These are phyloP conservation scores for Wickerhamiella kazuoi DNA, from an alignment of 805 yeast genomes.

Conservation along the genomic window DNA sequence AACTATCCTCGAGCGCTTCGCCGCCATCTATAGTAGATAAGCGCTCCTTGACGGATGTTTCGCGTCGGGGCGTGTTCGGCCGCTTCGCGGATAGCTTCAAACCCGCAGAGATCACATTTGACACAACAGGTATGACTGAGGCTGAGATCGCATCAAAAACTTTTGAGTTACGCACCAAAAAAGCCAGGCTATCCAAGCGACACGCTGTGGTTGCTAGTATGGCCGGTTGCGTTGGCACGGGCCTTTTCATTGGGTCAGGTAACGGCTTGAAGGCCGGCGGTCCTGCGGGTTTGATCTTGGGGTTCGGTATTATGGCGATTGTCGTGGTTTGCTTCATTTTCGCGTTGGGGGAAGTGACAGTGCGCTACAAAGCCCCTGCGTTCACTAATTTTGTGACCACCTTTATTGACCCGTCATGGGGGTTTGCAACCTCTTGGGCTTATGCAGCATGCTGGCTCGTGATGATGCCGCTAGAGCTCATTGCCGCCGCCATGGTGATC, in stretches of 20 bases:
- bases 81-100: conserved; percentile 10
- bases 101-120: conserved; percentile 8
- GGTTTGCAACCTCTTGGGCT: conserved; percentile 53
- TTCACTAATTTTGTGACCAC: conserved; percentile 39
- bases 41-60: no score
- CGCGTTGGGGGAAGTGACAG: conserved; percentile 52
- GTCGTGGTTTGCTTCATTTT: conserved; percentile 43
- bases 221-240: conserved; percentile 70
- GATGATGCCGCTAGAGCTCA: conserved; percentile 44
- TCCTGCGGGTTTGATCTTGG: conserved; percentile 33
- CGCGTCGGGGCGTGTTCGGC: conserved; percentile 1
- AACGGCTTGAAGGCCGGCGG: conserved; percentile 30
- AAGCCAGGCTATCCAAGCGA: conserved; percentile 22
- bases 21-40: no score
- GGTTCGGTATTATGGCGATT: conserved; percentile 32
- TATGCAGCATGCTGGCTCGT: conserved; percentile 44
- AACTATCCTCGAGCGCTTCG: no score
- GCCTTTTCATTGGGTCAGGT: conserved; percentile 36
- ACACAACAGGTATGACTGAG: conserved; percentile 14
- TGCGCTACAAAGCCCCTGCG: conserved; percentile 41
- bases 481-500: conserved; percentile 38
- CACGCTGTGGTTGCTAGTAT: conserved; percentile 43
- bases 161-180: conserved; percentile 9
- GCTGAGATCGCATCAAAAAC: conserved; percentile 6
- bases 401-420: conserved; percentile 43